Evolutionary conservation across 2,329 filamentous ascomycete species (phyloP).

Genomic region (Fusarium sulawesiense): DNA sequence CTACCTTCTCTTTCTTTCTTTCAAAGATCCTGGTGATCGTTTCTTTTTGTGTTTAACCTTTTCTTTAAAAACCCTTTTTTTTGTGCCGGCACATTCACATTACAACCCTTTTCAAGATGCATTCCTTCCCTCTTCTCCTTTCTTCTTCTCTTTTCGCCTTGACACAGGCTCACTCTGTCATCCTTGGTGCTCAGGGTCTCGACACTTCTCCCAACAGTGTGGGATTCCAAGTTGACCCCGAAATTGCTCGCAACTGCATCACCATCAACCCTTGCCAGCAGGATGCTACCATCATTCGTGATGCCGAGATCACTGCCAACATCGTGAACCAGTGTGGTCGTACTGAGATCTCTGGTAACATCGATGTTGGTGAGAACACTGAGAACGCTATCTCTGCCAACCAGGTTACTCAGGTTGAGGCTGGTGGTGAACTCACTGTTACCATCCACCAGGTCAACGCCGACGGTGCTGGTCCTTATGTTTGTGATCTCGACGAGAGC

Average conservation of each 20-base stretch:
- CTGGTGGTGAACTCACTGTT: slow-evolving; percentile 62
- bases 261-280: slow-evolving; percentile 73
- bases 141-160: slow-evolving; percentile 34
- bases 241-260: slow-evolving; percentile 71
- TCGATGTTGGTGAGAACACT: slow-evolving; percentile 68
- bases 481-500: slow-evolving; percentile 64
- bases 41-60: slow-evolving; percentile 22
- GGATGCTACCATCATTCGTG: slow-evolving; percentile 72
- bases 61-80: background rate
- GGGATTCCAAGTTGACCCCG: slow-evolving; percentile 64
- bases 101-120: slow-evolving; percentile 29
- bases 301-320: slow-evolving; percentile 64
- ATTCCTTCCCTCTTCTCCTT: slow-evolving; percentile 28
- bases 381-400: slow-evolving; percentile 61
- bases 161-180: slow-evolving; percentile 56
- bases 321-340: slow-evolving; percentile 71
- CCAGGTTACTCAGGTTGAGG: slow-evolving; percentile 61
- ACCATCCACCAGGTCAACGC: slow-evolving; percentile 75
- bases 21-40: slow-evolving; percentile 44
- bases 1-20: slow-evolving; percentile 21
- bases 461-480: slow-evolving; percentile 71
- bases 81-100: slow-evolving; percentile 41
- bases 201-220: slow-evolving; percentile 59
- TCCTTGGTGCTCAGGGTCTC: slow-evolving; percentile 60
- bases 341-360: slow-evolving; percentile 69